Evolutionary conservation across 345 rosid genomes (phyloP).

Genomic region (Hevea brasiliensis): DNA sequence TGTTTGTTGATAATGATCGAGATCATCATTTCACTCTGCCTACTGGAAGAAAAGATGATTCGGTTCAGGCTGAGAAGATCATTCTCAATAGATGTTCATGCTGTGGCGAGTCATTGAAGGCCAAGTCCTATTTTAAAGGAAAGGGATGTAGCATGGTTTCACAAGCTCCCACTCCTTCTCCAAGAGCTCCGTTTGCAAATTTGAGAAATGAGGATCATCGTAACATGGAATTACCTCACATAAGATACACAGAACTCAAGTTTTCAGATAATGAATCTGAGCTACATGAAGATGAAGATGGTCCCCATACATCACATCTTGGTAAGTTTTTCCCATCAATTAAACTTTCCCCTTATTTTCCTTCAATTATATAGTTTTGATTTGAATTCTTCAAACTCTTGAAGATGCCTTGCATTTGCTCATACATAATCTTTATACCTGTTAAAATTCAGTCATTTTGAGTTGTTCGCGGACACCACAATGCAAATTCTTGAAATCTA

Average conservation of each 20-base stretch:
- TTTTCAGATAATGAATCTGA: slow-evolving; percentile 40
- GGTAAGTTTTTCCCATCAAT: slow-evolving; percentile 24
- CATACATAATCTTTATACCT: no score
- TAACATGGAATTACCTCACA: slow-evolving; percentile 34
- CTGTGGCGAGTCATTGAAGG: slow-evolving; percentile 64
- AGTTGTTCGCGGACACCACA: no score
- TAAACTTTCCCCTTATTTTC: background rate
- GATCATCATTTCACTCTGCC: slow-evolving; percentile 47
- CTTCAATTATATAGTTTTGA: background rate
- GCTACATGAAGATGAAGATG: slow-evolving; percentile 32
- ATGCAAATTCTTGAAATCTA: no score
- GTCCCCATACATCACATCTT: slow-evolving; percentile 19
- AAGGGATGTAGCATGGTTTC: slow-evolving; percentile 30
- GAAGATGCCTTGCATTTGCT: no score
- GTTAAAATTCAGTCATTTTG: no score
- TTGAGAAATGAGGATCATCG: slow-evolving; percentile 30
- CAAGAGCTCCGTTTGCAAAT: slow-evolving; percentile 41
- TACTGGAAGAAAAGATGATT: slow-evolving; percentile 37
- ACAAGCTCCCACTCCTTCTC: slow-evolving; percentile 74
- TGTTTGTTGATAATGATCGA: slow-evolving; percentile 64
- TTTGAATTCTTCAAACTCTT: background rate
- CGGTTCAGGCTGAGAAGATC: slow-evolving; percentile 20
- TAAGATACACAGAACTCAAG: slow-evolving; percentile 44
- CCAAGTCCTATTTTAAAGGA: slow-evolving; percentile 35
- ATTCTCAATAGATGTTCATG: slow-evolving; percentile 49